Base-by-base conservation (phyloP, 2,329 filamentous ascomycete genomes). In the Phialocephala subalpina region DNA sequence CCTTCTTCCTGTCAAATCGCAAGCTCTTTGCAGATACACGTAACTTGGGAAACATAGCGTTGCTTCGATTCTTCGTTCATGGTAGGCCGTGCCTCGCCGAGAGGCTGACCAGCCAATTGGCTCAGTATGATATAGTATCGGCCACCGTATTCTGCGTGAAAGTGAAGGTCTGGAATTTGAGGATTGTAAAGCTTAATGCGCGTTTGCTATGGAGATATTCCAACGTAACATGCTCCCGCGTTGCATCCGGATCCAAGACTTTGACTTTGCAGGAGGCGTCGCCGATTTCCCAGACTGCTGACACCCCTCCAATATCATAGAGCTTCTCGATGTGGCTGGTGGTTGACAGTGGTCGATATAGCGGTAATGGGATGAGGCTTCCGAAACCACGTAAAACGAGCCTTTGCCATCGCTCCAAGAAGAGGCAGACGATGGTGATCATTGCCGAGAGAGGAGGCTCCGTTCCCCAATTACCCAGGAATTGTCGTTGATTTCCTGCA, bases 31-130 rank as follows among this genome's bases (percentile, higher is more conserved):
- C 53, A 64, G 27, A 61, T 49, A 58, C 55, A 62, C 35, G 52
- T 40, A 67, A 67, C 58, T 62, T 35, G 38, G 40, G 40, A 67
- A 64, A 67, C 62, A 55, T 64, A 64, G 45, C 62, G n/a, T 66
- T 62, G 53, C 45, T 66, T 66, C 40, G 52, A 58, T 33, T 29
- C 59, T 42, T 65, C 55, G 55, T 66, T 18, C 22, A 66, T 66
- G 20, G 33, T 22, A 59, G 29, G 53, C 59, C 59, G 63, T 18
- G 35, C 60, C 22, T 55, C n/a, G 20, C 16, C 47, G 35, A 63
- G 56, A 62, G 36, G 60, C 18, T 65, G 18, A 36, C 63, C 52
- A 49, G 18, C 36, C 45, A 66, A 57, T 58, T 55, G 38, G 29
- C 60, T 63, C 14, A 66, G 40, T 20, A 66, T 22, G 36, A 62